Conservation (phyloP, 176 grass and related monocot species). For the Aegilops sharonensis region DNA sequence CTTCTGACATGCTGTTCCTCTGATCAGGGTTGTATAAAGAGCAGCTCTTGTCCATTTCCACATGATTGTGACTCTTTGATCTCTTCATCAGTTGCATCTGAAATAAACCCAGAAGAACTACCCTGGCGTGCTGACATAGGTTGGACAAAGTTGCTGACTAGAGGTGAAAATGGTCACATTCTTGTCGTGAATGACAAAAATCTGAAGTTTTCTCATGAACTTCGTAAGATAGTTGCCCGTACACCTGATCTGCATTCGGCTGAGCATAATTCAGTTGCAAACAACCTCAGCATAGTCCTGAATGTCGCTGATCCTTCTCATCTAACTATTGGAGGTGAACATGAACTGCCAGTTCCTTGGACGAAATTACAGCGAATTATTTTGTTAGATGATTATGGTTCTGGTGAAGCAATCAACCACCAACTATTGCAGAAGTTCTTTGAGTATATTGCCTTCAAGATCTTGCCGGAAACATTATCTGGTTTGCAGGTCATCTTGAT, state of each 20-base stretch:
- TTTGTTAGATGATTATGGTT: slow-evolving; percentile 64
- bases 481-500: slow-evolving; percentile 64
- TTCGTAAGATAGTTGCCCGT: slow-evolving; percentile 70
- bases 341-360: slow-evolving; percentile 55
- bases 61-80: slow-evolving; percentile 45
- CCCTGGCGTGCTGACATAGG: slow-evolving; percentile 19
- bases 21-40: slow-evolving; percentile 75
- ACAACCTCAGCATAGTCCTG: slow-evolving; percentile 51
- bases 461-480: slow-evolving; percentile 49
- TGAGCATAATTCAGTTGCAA: slow-evolving; percentile 35
- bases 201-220: slow-evolving; percentile 50
- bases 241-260: slow-evolving; percentile 30
- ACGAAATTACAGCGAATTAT: slow-evolving; percentile 49
- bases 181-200: slow-evolving; percentile 73
- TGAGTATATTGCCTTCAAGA: slow-evolving; percentile 53
- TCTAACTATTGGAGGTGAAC: slow-evolving; percentile 43
- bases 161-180: slow-evolving; percentile 40
- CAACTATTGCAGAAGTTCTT: slow-evolving; percentile 63
- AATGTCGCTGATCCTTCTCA: slow-evolving; percentile 46
- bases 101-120: slow-evolving; percentile 50
- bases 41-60: slow-evolving; percentile 59
- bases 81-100: slow-evolving; percentile 23
- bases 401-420: slow-evolving; percentile 18
- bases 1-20: slow-evolving; percentile 19
- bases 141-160: slow-evolving; percentile 35